These are phyloP conservation scores for Globisporangium spinosum DNA, from an alignment of 352 stramenopile genomes.

Conservation along the genomic window DNA sequence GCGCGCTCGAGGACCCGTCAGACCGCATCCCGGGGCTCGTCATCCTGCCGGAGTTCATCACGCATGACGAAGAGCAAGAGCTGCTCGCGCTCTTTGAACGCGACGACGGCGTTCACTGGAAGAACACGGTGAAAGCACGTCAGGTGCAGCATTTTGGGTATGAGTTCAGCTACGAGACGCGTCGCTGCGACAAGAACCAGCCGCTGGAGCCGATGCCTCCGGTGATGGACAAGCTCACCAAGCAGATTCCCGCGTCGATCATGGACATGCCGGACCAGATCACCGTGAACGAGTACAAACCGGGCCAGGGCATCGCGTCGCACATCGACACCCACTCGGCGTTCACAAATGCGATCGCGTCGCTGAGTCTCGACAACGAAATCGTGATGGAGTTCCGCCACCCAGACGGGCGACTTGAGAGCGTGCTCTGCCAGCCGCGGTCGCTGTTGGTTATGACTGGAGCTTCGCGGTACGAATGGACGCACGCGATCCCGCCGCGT, in stretches of 20 bases:
- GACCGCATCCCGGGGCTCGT: conserved; percentile 60
- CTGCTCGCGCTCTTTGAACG: conserved; percentile 62
- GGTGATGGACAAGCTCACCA: conserved; percentile 37
- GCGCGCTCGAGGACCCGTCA: conserved; percentile 32
- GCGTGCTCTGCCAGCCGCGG: conserved; percentile 59
- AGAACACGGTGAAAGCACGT: conserved; percentile 70
- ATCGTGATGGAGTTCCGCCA: conserved; percentile 86
- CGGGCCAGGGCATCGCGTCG: conserved; percentile 83
- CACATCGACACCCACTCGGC: conserved; percentile 89
- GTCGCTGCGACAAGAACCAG: conserved; percentile 46
- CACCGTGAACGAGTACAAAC: conserved; percentile 89
- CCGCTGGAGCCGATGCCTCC: conserved; percentile 49
- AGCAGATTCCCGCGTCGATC: conserved; percentile 47
- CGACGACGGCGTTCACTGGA: conserved; percentile 48
- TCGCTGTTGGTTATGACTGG: conserved; percentile 85
- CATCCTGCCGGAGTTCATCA: conserved; percentile 63
- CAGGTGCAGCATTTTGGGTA: conserved; percentile 89
- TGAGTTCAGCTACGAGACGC: conserved; percentile 86
- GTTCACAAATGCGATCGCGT: conserved; percentile 80
- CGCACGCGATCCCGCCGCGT: conserved; percentile 81
- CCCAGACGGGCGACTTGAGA: conserved; percentile 52
- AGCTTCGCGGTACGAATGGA: conserved; percentile 84
- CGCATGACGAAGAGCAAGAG: conserved; percentile 42
- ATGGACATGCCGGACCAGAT: conserved; percentile 78
- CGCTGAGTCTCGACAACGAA: conserved; percentile 71